These are phyloP conservation scores for Pharus latifolius DNA, from an alignment of 176 grass and related monocot genomes.

Conservation along the genomic window DNA sequence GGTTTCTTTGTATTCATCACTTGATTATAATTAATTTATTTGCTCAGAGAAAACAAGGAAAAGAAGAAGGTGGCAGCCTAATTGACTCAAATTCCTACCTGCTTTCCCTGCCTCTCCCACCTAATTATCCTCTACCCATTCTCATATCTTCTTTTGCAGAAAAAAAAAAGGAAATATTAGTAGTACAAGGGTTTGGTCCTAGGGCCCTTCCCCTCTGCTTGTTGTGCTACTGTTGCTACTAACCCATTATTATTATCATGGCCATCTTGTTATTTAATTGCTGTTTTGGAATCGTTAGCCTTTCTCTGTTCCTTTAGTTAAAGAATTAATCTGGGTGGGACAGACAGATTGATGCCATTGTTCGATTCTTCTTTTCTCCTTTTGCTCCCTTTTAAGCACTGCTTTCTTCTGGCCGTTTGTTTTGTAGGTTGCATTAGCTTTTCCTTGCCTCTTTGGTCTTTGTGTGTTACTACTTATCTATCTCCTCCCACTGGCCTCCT, in stretches of 20 bases:
- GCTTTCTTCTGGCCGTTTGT: conserved; percentile 19
- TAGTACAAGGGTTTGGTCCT: conserved; percentile 1
- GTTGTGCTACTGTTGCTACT: background rate
- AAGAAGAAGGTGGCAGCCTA: background rate
- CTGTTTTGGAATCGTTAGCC: background rate
- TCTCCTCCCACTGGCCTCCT: too few relatives aligned
- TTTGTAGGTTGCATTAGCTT: conserved; percentile 5
- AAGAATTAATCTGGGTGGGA: conserved; percentile 33
- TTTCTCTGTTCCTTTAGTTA: conserved; percentile 18
- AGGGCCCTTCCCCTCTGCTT: background rate
- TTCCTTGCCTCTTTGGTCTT: background rate
- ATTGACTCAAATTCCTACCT: conserved; percentile 8
- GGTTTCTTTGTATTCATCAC: background rate
- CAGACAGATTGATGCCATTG: conserved; percentile 34
- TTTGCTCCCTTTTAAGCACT: conserved; percentile 8
- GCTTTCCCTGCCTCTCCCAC: background rate
- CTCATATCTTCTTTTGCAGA: background rate
- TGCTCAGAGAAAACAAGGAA: background rate
- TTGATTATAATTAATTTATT: too few relatives aligned
- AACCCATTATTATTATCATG: background rate
- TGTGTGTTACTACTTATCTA: too few relatives aligned
- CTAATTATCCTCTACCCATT: conserved; percentile 4
- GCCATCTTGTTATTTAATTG: background rate
- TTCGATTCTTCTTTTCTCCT: conserved; percentile 14
- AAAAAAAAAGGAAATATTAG: background rate